Base-by-base conservation (phyloP, 352 stramenopile genomes). In the Globisporangium viniferum region DNA sequence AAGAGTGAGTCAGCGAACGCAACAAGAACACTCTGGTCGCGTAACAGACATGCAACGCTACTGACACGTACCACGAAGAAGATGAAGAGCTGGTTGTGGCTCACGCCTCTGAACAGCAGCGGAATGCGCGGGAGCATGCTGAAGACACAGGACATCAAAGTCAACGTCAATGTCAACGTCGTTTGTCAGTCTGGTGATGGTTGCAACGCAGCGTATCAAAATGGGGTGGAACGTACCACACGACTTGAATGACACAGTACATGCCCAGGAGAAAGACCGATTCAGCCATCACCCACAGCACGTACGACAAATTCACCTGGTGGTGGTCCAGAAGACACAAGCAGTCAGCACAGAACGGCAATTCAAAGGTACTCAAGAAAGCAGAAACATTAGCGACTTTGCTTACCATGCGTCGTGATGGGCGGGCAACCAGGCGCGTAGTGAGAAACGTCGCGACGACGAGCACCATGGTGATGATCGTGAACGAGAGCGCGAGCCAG, bases 41-140 rank as follows among this genome's bases (percentile, higher is more conserved):
- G 9, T 56, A 29, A 56, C n/a, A 56, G 14, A 14, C 8, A 31
- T 29, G n/a, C 22, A 8, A 20, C 1, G n/a, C n/a, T 56, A 18
- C 4, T 59, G 24, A 4, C 10, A 71, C 76, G 44, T 77, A 93
- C 86, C 66, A 92, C 66, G 61, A 95, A 73, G 60, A 95, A 95
- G 60, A 94, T 69, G 63, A 94, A 93, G 62, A 95, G 79, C 71
- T 94, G 86, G 74, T 93, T 95, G 72, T 80, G 82, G 61, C 88
- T 93, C 54, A 92, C 76, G 67, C 88, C 88, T 29, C 80, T 70
- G 66, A 84, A 95, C 6, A 95, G 67, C 27, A 92, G 58, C 15
- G 86, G 86, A 20, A 81, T 82, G 39, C 81, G 78, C 4, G 88
- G 81, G 6, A 90, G 68, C 61, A 94, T 81, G 53, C 86, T 95